These are phyloP conservation scores for Dianthus caryophyllus DNA, from an alignment of 148 eudicot genomes.

Conservation along the genomic window DNA sequence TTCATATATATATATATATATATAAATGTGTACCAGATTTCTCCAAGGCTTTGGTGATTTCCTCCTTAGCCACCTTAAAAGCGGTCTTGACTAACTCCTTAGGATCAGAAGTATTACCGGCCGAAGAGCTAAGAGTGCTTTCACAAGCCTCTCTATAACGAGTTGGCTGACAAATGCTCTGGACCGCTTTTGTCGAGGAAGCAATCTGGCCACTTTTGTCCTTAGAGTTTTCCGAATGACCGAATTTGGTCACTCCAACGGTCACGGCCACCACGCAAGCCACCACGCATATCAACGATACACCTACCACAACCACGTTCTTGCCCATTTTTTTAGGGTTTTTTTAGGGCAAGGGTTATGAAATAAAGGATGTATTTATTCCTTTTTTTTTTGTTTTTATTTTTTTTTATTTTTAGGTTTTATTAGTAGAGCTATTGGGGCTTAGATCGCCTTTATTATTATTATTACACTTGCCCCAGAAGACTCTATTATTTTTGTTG, in stretches of 20 bases:
- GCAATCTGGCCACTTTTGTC: constrained; percentile 9
- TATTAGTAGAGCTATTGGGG: constrained; percentile 18
- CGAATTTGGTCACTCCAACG: constrained; percentile 19
- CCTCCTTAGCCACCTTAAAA: constrained; percentile 29
- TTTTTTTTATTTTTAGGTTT: background rate
- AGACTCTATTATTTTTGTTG: constrained; percentile 17
- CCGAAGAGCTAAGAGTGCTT: constrained; percentile 21
- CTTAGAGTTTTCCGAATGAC: background rate
- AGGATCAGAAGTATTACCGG: constrained; percentile 36
- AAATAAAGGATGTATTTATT: background rate
- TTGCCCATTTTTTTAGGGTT: constrained; percentile 15
- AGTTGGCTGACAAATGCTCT: constrained; percentile 46
- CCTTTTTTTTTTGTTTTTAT: background rate
- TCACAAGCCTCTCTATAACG: constrained; percentile 41
- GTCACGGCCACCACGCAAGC: constrained; percentile 28
- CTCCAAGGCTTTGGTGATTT: constrained; percentile 31
- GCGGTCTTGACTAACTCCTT: constrained; percentile 40
- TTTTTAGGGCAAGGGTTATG: background rate
- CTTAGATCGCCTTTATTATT: background rate
- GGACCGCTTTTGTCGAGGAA: constrained; percentile 36
- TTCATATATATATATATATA: too few relatives aligned
- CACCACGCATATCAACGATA: constrained; percentile 27
- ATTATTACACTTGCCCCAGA: constrained; percentile 13
- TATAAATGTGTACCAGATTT: constrained; percentile 21
- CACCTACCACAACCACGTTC: constrained; percentile 10